Percentiles rank a stretch among this genome's conserved stretches.
phyloP scores from a whole-genome alignment of 208 protist species.

The Acanthamoeba lenticulata region DNA sequence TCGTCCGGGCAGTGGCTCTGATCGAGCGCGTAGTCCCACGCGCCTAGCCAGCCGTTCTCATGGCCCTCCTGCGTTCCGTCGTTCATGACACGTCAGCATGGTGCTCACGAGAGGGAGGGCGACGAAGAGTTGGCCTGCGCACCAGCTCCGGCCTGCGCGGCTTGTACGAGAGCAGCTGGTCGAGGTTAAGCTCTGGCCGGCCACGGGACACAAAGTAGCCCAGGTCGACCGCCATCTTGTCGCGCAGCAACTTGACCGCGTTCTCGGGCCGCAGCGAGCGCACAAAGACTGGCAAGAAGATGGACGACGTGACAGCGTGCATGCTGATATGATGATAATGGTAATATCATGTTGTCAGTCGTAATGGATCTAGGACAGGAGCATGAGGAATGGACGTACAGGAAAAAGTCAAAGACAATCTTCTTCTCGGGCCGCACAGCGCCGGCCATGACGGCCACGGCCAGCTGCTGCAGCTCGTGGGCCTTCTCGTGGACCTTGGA shows the following conservation, averaged over 20 bases:
- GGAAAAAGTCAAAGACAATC: background rate
- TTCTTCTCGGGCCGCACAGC: background rate
- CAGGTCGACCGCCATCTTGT: slow-evolving; percentile 16
- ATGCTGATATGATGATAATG: background rate
- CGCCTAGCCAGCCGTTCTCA: background rate
- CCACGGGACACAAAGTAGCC: slow-evolving; percentile 11
- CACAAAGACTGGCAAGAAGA: slow-evolving; percentile 2
- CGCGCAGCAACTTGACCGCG: background rate
- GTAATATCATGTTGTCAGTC: background rate
- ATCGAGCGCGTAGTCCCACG: background rate
- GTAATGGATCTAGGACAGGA: no score
- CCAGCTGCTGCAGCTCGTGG: slow-evolving; percentile 21
- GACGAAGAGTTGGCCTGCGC: background rate
- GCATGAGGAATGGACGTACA: background rate
- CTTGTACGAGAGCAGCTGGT: background rate
- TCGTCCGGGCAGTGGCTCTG: background rate
- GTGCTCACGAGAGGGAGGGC: background rate
- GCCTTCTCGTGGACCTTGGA: slow-evolving; percentile 2
- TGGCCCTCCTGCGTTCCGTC: background rate
- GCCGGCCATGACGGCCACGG: background rate
- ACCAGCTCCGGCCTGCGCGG: background rate
- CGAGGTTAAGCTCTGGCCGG: background rate
- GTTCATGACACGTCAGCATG: background rate
- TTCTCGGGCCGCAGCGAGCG: background rate
- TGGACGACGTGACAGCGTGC: slow-evolving; percentile 23